Evolutionary conservation across 129 eudicot genomes (phyloP).

Genomic region (Lonicera japonica): DNA sequence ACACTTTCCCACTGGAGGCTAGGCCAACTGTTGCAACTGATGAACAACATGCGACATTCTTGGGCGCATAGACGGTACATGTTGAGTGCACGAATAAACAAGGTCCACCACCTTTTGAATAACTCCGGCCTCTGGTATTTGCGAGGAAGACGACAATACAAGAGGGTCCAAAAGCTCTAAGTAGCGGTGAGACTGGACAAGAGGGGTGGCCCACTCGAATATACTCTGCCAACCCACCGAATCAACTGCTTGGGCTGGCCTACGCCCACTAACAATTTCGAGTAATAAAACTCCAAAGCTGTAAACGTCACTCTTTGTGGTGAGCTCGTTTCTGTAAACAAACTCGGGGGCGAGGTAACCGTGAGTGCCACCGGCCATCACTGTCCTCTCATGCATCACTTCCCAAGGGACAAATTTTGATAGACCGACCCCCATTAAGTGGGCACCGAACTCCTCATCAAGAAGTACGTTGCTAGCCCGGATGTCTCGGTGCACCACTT

Average conservation of each 20-base stretch:
- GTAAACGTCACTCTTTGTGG: conserved; percentile 94
- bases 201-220: conserved; percentile 96
- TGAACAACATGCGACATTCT: conserved; percentile 97
- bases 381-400: conserved; percentile 89
- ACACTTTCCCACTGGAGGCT: neutral
- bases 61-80: conserved; percentile 93
- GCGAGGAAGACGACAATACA: conserved; percentile 56
- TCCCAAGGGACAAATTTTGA: conserved; percentile 97
- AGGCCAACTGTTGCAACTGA: conserved; percentile 86
- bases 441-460: conserved; percentile 79
- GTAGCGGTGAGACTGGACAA: conserved; percentile 74
- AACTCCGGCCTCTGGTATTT: conserved; percentile 78
- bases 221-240: conserved; percentile 88
- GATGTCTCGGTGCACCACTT: conserved; percentile 87
- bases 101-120: conserved; percentile 89
- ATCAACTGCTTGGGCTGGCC: conserved; percentile 85
- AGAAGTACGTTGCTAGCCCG: conserved; percentile 89
- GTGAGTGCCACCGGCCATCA: conserved; percentile 97
- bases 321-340: conserved; percentile 84
- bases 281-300: conserved; percentile 87
- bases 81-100: conserved; percentile 86
- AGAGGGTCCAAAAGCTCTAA: conserved; percentile 75
- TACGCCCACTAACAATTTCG: conserved; percentile 73
- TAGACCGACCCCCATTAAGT: conserved; percentile 90
- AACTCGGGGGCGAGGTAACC: conserved; percentile 97